Conservation (phyloP, 768 basidiomycete species). For the Lentinula sp. region DNA sequence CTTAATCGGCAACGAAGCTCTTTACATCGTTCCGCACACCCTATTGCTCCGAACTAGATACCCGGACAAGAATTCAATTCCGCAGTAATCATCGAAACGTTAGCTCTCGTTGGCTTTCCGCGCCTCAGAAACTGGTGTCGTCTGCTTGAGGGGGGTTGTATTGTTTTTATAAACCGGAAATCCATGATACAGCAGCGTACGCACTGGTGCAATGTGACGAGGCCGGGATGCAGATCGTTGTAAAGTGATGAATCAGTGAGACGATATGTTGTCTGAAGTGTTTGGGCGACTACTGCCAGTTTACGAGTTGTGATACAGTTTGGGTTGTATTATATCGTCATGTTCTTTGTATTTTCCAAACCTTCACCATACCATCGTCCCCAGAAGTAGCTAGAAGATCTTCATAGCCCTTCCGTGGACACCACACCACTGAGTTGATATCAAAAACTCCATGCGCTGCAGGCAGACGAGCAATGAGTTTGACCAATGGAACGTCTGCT, state of each 20-base stretch:
- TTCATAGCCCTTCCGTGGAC: conserved; percentile 56
- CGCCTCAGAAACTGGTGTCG: not conserved
- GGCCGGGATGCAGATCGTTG: too few relatives aligned
- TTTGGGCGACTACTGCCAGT: too few relatives aligned
- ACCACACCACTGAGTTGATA: conserved; percentile 84
- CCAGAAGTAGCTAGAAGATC: conserved; percentile 76
- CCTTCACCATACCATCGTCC: conserved; percentile 75
- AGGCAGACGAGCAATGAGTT: conserved; percentile 50
- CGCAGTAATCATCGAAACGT: not conserved
- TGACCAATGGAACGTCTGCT: conserved; percentile 23
- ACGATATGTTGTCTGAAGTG: not conserved
- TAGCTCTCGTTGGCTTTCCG: not conserved
- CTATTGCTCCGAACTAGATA: not conserved
- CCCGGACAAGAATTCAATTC: not conserved
- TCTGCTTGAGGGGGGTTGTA: not conserved
- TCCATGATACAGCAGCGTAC: not conserved
- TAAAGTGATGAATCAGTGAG: not conserved
- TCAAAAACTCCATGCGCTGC: conserved; percentile 81
- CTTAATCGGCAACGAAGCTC: not conserved
- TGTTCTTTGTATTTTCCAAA: conserved; percentile 60
- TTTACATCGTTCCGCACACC: not conserved
- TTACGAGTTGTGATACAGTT: too few relatives aligned
- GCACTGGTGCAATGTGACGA: too few relatives aligned
- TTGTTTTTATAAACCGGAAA: not conserved
- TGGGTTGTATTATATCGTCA: not conserved